phyloP scores from a whole-genome alignment of 2,329 filamentous ascomycete genomes.

The Coccinonectria pachysandricola region DNA sequence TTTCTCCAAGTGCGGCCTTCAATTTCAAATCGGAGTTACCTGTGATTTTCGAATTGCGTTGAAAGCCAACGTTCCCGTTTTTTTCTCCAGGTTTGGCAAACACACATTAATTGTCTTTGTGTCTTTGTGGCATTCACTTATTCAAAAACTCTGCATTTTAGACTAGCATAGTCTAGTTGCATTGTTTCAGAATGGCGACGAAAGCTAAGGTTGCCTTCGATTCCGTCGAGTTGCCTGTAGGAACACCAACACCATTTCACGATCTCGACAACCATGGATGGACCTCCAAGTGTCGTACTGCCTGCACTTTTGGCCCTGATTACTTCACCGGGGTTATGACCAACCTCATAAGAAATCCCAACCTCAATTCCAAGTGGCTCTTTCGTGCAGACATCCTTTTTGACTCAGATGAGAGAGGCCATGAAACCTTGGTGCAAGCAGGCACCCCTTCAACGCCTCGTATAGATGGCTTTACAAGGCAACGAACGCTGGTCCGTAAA shows the following conservation, averaged over 20 bases:
- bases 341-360: constrained; percentile 69
- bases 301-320: constrained; percentile 51
- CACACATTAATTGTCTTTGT: no score
- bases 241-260: constrained; percentile 17
- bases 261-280: constrained; percentile 27
- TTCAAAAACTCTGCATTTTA: no score
- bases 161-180: no score
- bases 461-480: constrained; percentile 26
- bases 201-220: constrained; percentile 17
- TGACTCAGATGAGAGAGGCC: constrained; percentile 18
- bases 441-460: constrained; percentile 5
- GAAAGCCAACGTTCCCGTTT: no score
- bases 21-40: no score
- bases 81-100: no score
- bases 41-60: no score
- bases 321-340: constrained; percentile 59
- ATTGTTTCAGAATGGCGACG: constrained; percentile 8
- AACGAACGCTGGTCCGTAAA: constrained; percentile 60
- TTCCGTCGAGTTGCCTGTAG: constrained; percentile 19
- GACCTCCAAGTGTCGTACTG: constrained; percentile 44
- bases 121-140: no score
- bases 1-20: no score
- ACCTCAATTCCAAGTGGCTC: constrained; percentile 67
- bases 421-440: constrained; percentile 1
- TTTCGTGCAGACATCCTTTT: constrained; percentile 67